Evolutionary conservation across 768 basidiomycete species (phyloP).

Genomic region (Auriscalpium vulgare): DNA sequence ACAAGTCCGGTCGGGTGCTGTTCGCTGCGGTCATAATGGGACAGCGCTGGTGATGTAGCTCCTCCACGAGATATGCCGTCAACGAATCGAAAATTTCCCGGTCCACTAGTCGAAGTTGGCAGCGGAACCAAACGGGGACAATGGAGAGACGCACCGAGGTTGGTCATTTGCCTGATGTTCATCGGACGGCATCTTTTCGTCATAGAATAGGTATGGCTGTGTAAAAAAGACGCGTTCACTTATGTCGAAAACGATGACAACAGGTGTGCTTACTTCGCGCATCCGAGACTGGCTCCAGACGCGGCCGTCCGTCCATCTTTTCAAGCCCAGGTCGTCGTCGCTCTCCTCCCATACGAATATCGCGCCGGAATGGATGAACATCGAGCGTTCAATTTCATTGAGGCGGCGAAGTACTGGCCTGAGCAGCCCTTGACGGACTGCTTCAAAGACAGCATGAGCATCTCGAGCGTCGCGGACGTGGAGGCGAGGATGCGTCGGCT

Average conservation of each 20-base stretch:
- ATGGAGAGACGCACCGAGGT: slow-evolving; percentile 26
- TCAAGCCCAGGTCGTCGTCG: slow-evolving; percentile 56
- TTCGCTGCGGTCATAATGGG: slow-evolving; percentile 49
- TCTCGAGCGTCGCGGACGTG: slow-evolving; percentile 61
- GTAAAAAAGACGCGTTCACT: neutral
- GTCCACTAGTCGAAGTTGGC: slow-evolving; percentile 24
- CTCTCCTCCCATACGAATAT: slow-evolving; percentile 68
- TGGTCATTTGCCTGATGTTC: slow-evolving; percentile 31
- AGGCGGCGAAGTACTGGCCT: slow-evolving; percentile 45
- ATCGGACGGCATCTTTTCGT: slow-evolving; percentile 46
- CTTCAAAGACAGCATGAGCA: slow-evolving; percentile 60
- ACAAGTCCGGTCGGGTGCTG: slow-evolving; percentile 50
- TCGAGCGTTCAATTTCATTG: slow-evolving; percentile 52
- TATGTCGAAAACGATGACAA: neutral
- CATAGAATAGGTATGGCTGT: slow-evolving; percentile 65
- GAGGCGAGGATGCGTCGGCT: slow-evolving; percentile 55
- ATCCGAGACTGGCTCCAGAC: slow-evolving; percentile 64
- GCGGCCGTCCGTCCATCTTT: slow-evolving; percentile 66
- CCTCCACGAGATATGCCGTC: slow-evolving; percentile 44
- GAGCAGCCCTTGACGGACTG: slow-evolving; percentile 46
- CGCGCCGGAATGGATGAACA: slow-evolving; percentile 49
- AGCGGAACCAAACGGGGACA: neutral
- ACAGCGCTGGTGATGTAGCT: slow-evolving; percentile 43
- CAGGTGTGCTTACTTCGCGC: slow-evolving; percentile 37
- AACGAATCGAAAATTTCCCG: slow-evolving; percentile 37